phyloP scores from a whole-genome alignment of 768 basidiomycete species.

The Tricholoma saponaceum region DNA sequence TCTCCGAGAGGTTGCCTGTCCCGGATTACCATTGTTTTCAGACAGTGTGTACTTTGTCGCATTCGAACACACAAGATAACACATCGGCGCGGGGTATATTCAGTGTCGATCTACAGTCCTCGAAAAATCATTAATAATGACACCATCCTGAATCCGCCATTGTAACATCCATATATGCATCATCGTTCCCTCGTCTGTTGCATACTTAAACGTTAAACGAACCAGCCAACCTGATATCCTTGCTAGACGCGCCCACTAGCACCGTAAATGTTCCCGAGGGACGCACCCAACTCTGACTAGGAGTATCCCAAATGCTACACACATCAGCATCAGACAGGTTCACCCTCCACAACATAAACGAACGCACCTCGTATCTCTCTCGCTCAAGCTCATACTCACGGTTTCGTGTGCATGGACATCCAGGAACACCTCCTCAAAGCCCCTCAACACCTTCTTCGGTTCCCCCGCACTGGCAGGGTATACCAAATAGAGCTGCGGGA shows the following conservation, averaged over 20 bases:
- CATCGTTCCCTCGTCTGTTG: too few relatives aligned
- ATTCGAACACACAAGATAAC: too few relatives aligned
- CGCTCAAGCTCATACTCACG: slow-evolving; percentile 33
- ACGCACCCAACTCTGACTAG: slow-evolving; percentile 44
- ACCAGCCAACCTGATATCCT: slow-evolving; percentile 40
- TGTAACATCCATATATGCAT: too few relatives aligned
- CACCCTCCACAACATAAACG: not conserved
- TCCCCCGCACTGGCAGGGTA: slow-evolving; percentile 44
- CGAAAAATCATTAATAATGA: not conserved
- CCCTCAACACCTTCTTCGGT: slow-evolving; percentile 44
- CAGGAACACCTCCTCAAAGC: slow-evolving; percentile 45
- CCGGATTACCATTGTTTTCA: too few relatives aligned
- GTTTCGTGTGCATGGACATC: slow-evolving; percentile 29
- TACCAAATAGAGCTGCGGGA: slow-evolving; percentile 50
- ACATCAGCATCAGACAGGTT: not conserved
- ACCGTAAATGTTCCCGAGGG: slow-evolving; percentile 50
- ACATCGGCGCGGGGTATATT: too few relatives aligned
- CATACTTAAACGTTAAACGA: slow-evolving; percentile 26
- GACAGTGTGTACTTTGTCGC: too few relatives aligned
- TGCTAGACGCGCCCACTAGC: slow-evolving; percentile 48
- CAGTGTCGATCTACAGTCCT: too few relatives aligned
- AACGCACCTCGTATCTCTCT: slow-evolving; percentile 43
- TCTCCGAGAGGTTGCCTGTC: too few relatives aligned
- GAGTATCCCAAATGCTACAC: slow-evolving; percentile 48
- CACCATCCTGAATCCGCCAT: too few relatives aligned